Evolutionary conservation across 1,284 basidiomycete species (phyloP), one percentile per base, ranked within the genome.

Genomic region (Austropuccinia psidii): DNA sequence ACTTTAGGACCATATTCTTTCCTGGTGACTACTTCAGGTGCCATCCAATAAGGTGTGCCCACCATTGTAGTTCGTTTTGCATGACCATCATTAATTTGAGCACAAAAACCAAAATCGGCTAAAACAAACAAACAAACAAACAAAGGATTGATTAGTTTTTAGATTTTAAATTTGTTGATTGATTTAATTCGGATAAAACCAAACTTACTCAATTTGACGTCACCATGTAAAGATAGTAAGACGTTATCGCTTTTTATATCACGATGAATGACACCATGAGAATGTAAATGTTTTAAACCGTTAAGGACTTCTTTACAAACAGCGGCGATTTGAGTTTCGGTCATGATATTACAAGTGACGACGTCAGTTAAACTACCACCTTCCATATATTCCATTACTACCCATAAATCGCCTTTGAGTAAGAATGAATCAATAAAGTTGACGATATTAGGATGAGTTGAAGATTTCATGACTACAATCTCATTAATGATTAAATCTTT

Each of bases 341-440:
- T 93, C 93, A 98, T 96, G 79, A 96, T 84, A 81, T 96, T 96
- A 70, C 92, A 91, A 1, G 93, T 97, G 77, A 98, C 93, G 74
- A 98, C 93, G 79, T 98, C 95, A 0, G 94, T 98, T 73, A 98
- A 83, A 54, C 88, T 82, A 15, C 85, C 85, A 55, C 94, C 94
- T 83, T 98, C 94, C 95, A 98, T 98, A 83, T 96, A 98, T 84
- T 98, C 94, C 94, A 98, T 98, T 74, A 98, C 93, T 62, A 98
- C 95, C 96, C 96, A 98, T 2, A 98, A 85, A 80, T 98, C 95
- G 80, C 96, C 97, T 84, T 92, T 93, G 84, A 93, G 87, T 49
- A 98, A 83, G 86, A 97, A 98, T 17, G 93, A 96, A 82, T 98
- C 96, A 79, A 98, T 97, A 82, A 92, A 99, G 82, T 98, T 98